Base-by-base conservation (phyloP, 2,329 filamentous ascomycete genomes). In the Penicillium psychrosexuale region DNA sequence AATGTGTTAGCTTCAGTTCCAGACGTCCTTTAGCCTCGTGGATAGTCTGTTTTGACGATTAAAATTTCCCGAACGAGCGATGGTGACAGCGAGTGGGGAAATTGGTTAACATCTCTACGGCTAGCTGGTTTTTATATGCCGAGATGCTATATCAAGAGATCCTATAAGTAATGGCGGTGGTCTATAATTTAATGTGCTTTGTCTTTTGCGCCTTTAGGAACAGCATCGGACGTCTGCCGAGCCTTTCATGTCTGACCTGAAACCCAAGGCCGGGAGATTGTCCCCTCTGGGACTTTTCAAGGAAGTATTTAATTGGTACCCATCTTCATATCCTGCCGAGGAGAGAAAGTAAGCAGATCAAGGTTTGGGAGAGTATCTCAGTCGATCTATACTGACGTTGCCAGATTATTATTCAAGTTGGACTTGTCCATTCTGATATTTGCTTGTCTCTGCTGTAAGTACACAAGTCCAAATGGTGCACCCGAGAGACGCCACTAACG, bases 221-320 rank as follows among this genome's bases (percentile, higher is more conserved):
- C 11, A 44, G 12, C 28, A 12, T 33, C 15, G 19, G 30, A 17
- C 13, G n/a, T 47, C 28, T 33, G 50, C 31, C 43, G 19, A 36
- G 19, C 9, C 17, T n/a, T 53, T 4, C 17, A 66, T 65, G 64
- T 62, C 60, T 24, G 59, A 56, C 3, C 33, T 49, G 19, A 55
- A 58, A 31, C 27, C 40, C 2, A 59, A 48, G 22, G 9, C 30
- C 5, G 40, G 28, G n/a, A 57, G 42, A 36, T 47, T 58, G 22
- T 55, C 55, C 28, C 51, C 55, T 13, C 55, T 60, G 46, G 61
- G 55, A 6, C 40, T 67, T 1, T n/a, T 69, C 13, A 70, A 69
- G 27, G 68, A 70, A 40, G 52, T 71, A 1, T 69, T 71, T 47
- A 70, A 69, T 38, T 71, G 69, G 68, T 71, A 71, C 51, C 68